Conservation (phyloP, 768 basidiomycete species). For the Suillus clintonianus region DNA sequence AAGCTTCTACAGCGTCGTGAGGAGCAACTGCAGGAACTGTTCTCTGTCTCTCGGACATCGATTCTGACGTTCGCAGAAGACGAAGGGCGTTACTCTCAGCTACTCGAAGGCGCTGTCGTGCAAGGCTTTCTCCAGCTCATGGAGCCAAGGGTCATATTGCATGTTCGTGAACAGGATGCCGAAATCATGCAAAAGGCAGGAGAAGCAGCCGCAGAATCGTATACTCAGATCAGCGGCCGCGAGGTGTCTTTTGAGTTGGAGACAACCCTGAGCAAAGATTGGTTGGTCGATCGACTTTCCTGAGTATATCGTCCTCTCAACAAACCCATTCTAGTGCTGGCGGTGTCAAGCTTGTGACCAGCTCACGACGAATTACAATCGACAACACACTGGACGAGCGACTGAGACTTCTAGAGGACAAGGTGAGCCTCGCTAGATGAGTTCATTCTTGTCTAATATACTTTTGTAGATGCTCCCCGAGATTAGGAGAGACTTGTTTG, state of each 20-base stretch:
- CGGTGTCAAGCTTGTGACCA: conserved; percentile 76
- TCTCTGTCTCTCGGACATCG: conserved; percentile 66
- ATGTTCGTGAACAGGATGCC: conserved; percentile 68
- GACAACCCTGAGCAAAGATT: conserved; percentile 62
- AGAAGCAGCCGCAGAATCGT: conserved; percentile 61
- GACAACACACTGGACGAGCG: conserved; percentile 96
- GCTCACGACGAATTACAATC: conserved; percentile 77
- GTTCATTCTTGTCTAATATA: conserved; percentile 1
- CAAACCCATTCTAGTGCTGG: conserved; percentile 59
- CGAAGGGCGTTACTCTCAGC: conserved; percentile 71
- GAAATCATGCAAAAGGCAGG: conserved; percentile 63
- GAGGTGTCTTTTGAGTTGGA: conserved; percentile 61
- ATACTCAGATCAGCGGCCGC: conserved; percentile 77
- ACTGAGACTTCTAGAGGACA: conserved; percentile 83
- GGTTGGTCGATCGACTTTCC: conserved; percentile 44
- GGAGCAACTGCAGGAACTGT: conserved; percentile 89
- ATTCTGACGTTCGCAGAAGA: conserved; percentile 65
- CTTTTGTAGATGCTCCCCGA: conserved; percentile 86
- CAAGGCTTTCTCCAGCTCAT: conserved; percentile 86
- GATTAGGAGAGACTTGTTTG: conserved; percentile 87
- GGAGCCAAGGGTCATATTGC: conserved; percentile 69
- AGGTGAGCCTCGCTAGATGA: conserved; percentile 49
- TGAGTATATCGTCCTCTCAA: neutral
- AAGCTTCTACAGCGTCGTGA: conserved; percentile 88
- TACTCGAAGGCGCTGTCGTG: conserved; percentile 81